These are phyloP conservation scores for Pseudocercospora macadamiae DNA, from an alignment of 2,329 filamentous ascomycete species.

Conservation along the genomic window DNA sequence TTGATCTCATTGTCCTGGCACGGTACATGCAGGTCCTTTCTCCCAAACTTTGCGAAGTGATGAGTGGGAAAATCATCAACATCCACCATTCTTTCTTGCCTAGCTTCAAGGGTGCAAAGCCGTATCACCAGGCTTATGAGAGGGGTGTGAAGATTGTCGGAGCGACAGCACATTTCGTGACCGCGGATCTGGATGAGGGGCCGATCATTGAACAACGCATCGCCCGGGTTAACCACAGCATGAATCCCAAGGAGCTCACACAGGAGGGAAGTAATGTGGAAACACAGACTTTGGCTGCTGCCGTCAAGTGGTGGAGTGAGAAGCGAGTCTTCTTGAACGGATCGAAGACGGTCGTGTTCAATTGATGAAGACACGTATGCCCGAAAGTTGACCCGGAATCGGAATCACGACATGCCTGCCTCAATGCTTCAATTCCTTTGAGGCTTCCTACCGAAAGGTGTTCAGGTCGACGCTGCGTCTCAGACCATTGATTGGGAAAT, in stretches of 20 bases:
- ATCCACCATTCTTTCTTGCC: conserved; percentile 89
- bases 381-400: too few species aligned
- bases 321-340: conserved; percentile 76
- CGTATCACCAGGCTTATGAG: conserved; percentile 86
- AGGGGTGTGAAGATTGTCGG: conserved; percentile 87
- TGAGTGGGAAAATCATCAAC: conserved; percentile 88
- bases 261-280: conserved; percentile 83
- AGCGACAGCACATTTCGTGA: conserved; percentile 84
- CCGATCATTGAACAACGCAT: conserved; percentile 88
- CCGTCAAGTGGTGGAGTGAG: conserved; percentile 84
- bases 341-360: conserved; percentile 78
- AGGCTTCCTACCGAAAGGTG: too few species aligned
- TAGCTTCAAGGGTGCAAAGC: conserved; percentile 84
- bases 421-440: too few species aligned
- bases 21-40: conserved; percentile 88
- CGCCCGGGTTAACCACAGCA: conserved; percentile 72
- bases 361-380: conserved; percentile 36
- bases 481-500: too few species aligned
- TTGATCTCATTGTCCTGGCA: conserved; percentile 80
- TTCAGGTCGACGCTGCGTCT: too few species aligned
- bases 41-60: conserved; percentile 71
- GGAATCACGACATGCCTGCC: too few species aligned
- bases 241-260: conserved; percentile 75
- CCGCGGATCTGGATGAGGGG: conserved; percentile 80
- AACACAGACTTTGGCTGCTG: conserved; percentile 78